Percentiles rank a stretch among this genome's conserved stretches.
Conservation (phyloP, 345 rosid genomes). For the Microcos paniculata region DNA sequence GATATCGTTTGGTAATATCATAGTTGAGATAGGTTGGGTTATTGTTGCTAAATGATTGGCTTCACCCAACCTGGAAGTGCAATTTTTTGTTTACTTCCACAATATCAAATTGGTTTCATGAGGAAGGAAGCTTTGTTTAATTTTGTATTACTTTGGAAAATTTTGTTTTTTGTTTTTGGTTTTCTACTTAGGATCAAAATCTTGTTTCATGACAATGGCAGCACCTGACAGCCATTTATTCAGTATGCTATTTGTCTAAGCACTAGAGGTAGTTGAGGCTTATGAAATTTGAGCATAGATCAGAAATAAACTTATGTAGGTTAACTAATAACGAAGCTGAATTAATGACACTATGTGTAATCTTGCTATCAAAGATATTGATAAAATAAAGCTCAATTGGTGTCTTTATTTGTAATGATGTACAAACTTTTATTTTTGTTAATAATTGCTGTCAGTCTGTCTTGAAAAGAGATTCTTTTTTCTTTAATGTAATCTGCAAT, state of each 20-base stretch:
- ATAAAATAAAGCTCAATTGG: neutral
- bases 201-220: neutral
- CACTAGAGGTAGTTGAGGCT: neutral
- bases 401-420: neutral
- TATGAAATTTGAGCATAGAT: neutral
- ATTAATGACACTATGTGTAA: neutral
- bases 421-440: neutral
- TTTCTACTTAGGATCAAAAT: neutral
- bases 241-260: neutral
- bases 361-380: neutral
- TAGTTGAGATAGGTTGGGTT: neutral
- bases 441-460: neutral
- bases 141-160: neutral
- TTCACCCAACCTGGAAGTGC: neutral
- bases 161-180: neutral
- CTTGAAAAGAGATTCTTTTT: conserved; percentile 2
- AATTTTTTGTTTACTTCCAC: neutral
- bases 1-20: neutral
- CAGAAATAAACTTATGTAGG: neutral
- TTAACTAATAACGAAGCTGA: neutral
- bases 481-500: neutral
- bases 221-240: neutral
- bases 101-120: neutral
- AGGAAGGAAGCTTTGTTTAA: neutral
- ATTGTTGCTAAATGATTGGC: neutral